Percentiles rank a stretch among this genome's conserved stretches.
phyloP scores from a whole-genome alignment of 2,329 filamentous ascomycete species.

The Epicoccum sorghinum region DNA sequence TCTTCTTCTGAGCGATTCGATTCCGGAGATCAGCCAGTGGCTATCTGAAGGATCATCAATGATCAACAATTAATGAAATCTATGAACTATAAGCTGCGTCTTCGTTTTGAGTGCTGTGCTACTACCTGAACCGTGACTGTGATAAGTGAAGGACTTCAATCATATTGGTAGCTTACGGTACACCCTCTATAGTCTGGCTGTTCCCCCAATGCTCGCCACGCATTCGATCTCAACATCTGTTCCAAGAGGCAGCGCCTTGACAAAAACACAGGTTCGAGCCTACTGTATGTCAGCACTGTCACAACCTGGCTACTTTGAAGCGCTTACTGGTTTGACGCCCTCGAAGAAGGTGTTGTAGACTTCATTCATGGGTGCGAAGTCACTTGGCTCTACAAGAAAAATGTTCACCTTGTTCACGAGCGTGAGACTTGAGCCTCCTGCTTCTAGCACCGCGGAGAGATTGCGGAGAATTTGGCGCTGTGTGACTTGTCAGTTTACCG shows the following conservation, averaged over 20 bases:
- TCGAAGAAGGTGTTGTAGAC: constrained; percentile 60
- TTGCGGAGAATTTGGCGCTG: constrained; percentile 12
- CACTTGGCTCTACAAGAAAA: constrained; percentile 68
- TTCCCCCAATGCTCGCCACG: constrained; percentile 3
- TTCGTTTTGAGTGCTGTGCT: no score
- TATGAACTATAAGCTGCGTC: no score
- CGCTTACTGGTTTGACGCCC: constrained; percentile 12
- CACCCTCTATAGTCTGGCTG: neutral
- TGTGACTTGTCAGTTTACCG: neutral
- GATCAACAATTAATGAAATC: no score
- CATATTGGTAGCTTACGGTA: no score
- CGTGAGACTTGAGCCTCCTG: constrained; percentile 63
- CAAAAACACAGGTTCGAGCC: constrained; percentile 25
- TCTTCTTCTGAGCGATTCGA: no score
- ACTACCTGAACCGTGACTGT: no score
- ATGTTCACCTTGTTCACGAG: constrained; percentile 72
- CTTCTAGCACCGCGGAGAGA: constrained; percentile 59
- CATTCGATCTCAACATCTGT: constrained; percentile 26
- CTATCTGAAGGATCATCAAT: no score
- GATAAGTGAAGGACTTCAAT: no score
- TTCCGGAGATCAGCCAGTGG: no score
- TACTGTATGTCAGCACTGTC: neutral
- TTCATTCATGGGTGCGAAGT: constrained; percentile 66
- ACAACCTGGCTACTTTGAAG: neutral
- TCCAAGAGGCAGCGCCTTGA: constrained; percentile 25